Evolutionary conservation across 1,284 basidiomycete genomes (phyloP).

Genomic region (Melampsora occidentalis): DNA sequence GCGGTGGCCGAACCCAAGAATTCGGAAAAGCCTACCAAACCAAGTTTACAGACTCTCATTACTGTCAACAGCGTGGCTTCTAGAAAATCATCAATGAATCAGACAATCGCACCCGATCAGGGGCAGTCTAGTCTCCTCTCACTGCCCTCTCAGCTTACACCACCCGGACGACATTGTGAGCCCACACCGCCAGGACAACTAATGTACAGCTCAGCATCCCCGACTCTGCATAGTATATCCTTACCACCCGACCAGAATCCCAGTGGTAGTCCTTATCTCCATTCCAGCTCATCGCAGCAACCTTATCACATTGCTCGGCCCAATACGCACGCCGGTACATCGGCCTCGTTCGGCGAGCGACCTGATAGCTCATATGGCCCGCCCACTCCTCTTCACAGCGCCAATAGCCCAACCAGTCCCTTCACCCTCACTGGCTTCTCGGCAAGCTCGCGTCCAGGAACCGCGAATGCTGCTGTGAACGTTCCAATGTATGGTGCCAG

Average conservation of each 20-base stretch:
- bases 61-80: not conserved
- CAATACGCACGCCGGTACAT: constrained; percentile 27
- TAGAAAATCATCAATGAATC: constrained; percentile 3
- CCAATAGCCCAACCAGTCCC: not conserved
- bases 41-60: not conserved
- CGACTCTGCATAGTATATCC: not conserved
- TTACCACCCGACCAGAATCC: not conserved
- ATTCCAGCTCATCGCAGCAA: not conserved
- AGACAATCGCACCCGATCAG: constrained; percentile 1
- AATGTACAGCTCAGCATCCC: not conserved
- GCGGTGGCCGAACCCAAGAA: not conserved
- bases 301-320: constrained; percentile 2
- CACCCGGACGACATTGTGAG: not conserved
- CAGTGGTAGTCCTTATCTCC: not conserved
- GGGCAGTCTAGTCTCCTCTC: not conserved
- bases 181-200: not conserved
- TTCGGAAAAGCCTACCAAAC: not conserved
- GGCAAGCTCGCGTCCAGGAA: not conserved
- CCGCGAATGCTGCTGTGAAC: not conserved
- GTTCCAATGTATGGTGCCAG: constrained; percentile 2
- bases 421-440: not conserved
- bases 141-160: not conserved
- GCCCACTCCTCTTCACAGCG: not conserved
- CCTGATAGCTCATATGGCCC: not conserved
- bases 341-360: constrained; percentile 9